Conservation (phyloP, 129 eudicot species). For the Logfia minima region DNA sequence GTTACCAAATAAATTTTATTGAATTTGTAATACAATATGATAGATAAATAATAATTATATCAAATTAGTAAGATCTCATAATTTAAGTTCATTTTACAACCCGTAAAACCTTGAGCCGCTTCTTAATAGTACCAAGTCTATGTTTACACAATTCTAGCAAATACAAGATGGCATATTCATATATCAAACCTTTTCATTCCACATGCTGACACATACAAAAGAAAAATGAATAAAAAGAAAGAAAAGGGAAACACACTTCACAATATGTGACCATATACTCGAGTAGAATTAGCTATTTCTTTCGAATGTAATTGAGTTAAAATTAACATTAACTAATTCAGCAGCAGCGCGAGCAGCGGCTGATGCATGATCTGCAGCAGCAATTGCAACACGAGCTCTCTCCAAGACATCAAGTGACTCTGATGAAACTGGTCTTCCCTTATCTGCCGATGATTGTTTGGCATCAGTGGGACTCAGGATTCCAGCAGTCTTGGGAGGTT, state of each 20-base stretch:
- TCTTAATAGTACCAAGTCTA: too few species aligned
- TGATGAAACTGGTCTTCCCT: constrained; percentile 26
- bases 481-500: constrained; percentile 36
- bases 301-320: constrained; percentile 31
- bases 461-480: constrained; percentile 31
- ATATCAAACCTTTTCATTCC: background rate
- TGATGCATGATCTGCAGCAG: constrained; percentile 88
- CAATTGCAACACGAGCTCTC: constrained; percentile 76
- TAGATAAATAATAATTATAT: too few species aligned
- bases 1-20: too few species aligned
- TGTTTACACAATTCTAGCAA: too few species aligned
- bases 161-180: too few species aligned
- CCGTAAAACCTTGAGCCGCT: too few species aligned
- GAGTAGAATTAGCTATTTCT: constrained; percentile 32
- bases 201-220: background rate
- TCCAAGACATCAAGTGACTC: constrained; percentile 70
- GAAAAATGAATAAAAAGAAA: background rate
- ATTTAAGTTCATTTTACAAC: too few species aligned
- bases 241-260: background rate
- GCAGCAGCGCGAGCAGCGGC: constrained; percentile 96
- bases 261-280: constrained; percentile 3
- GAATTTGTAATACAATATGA: too few species aligned
- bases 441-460: constrained; percentile 23
- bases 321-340: constrained; percentile 53
- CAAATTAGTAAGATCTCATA: too few species aligned